A percentile compares a stretch with the other conserved stretches of the same genome.
Conservation (phyloP, 495 filamentous ascomycete genomes). For the Evernia prunastri region DNA sequence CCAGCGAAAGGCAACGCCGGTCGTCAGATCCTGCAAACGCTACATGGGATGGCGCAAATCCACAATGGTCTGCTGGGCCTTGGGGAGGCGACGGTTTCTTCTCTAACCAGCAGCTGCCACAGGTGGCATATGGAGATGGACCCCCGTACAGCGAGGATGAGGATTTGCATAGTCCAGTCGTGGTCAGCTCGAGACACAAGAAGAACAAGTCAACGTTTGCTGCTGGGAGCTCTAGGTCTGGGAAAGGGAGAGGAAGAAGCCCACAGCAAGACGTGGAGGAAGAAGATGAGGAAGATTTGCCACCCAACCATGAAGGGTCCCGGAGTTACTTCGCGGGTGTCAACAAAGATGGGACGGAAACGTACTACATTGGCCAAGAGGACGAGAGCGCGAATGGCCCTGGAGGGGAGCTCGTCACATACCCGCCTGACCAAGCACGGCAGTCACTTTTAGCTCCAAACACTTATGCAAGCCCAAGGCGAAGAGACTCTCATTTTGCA, state of each 20-base stretch:
- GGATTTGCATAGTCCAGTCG: slow-evolving; percentile 85
- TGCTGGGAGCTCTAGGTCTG: slow-evolving; percentile 35
- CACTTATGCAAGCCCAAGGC: slow-evolving; percentile 32
- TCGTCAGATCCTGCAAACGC: slow-evolving; percentile 71
- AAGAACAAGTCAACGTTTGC: slow-evolving; percentile 71
- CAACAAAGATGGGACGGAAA: slow-evolving; percentile 67
- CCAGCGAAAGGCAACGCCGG: slow-evolving; percentile 63
- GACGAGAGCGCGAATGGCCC: slow-evolving; percentile 63
- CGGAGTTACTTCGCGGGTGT: slow-evolving; percentile 60
- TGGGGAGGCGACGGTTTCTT: slow-evolving; percentile 43
- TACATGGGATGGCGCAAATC: slow-evolving; percentile 47
- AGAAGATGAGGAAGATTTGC: slow-evolving; percentile 34
- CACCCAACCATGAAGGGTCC: slow-evolving; percentile 43
- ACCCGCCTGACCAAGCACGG: slow-evolving; percentile 58
- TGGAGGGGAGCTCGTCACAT: slow-evolving; percentile 74
- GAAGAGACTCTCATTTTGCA: slow-evolving; percentile 43
- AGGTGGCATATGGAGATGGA: slow-evolving; percentile 82
- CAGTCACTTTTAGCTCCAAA: slow-evolving; percentile 44
- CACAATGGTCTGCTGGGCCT: slow-evolving; percentile 46
- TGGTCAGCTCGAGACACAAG: slow-evolving; percentile 66
- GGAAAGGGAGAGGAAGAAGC: slow-evolving; percentile 40
- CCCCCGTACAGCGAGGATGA: slow-evolving; percentile 98
- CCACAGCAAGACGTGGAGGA: slow-evolving; percentile 36
- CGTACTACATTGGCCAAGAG: slow-evolving; percentile 65
- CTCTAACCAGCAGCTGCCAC: slow-evolving; percentile 61